Percentiles rank a stretch among this genome's conserved stretches.
Evolutionary conservation across 257 asterid genomes (phyloP).

Genomic region (Echites panduratus): DNA sequence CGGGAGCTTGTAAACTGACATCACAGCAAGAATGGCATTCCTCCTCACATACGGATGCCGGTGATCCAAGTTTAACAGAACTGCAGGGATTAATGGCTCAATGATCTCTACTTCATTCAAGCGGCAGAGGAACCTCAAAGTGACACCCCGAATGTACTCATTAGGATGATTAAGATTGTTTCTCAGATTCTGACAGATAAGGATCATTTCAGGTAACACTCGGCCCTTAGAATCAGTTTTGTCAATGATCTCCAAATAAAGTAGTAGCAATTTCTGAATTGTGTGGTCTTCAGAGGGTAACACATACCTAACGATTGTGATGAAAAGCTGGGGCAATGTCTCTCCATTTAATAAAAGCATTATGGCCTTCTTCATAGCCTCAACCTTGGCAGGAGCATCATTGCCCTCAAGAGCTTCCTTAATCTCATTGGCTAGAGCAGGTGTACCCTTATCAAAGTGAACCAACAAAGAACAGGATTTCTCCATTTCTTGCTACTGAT

Average conservation of each 20-base stretch:
- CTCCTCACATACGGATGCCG: constrained; percentile 78
- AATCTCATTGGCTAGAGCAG: constrained; percentile 89
- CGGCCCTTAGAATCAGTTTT: constrained; percentile 84
- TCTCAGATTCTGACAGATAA: constrained; percentile 83
- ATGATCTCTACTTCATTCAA: constrained; percentile 76
- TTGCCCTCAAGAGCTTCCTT: constrained; percentile 89
- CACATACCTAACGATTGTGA: constrained; percentile 80
- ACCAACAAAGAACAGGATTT: constrained; percentile 74
- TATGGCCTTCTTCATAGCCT: constrained; percentile 79
- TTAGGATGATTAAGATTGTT: constrained; percentile 90
- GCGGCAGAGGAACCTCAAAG: constrained; percentile 90
- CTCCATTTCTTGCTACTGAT: constrained; percentile 52
- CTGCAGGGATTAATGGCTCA: constrained; percentile 85
- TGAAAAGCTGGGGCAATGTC: constrained; percentile 79
- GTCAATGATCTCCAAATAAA: constrained; percentile 78
- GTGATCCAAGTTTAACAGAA: constrained; percentile 77
- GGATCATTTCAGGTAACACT: constrained; percentile 82
- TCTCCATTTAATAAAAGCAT: constrained; percentile 93
- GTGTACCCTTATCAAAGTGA: constrained; percentile 84
- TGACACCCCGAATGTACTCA: constrained; percentile 86
- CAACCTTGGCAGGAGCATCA: constrained; percentile 71
- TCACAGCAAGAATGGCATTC: constrained; percentile 81
- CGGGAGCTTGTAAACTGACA: constrained; percentile 83
- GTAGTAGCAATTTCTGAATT: constrained; percentile 63
- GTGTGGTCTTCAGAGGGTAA: constrained; percentile 90